Conservation (phyloP, 352 stramenopile genomes). For the Phytophthora pisi region DNA sequence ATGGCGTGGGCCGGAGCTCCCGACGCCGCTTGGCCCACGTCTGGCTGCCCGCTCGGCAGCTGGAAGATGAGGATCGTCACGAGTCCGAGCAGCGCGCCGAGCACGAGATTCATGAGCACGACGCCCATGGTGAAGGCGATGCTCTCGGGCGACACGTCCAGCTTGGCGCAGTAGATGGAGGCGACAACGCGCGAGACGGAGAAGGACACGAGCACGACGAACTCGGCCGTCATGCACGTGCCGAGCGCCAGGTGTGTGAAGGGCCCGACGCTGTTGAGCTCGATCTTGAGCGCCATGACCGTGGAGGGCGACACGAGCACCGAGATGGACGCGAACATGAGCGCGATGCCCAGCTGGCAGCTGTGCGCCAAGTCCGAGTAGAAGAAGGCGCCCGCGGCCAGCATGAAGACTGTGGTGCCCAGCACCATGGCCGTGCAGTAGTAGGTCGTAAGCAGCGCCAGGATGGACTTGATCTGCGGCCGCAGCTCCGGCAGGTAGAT, state of each 20-base stretch:
- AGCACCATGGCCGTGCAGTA: conserved; percentile 61
- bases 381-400: conserved; percentile 60
- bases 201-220: conserved; percentile 73
- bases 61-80: conserved; percentile 65
- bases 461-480: conserved; percentile 64
- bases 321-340: conserved; percentile 74
- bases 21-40: conserved; percentile 10
- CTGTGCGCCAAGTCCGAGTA: conserved; percentile 43
- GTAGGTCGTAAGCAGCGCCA: conserved; percentile 44
- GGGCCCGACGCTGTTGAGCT: conserved; percentile 64
- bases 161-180: conserved; percentile 62
- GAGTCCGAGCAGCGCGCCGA: conserved; percentile 51
- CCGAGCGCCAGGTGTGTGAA: conserved; percentile 75
- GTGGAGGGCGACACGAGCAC: conserved; percentile 70
- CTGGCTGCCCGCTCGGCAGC: conserved; percentile 42
- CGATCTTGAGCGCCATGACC: conserved; percentile 79
- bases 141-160: conserved; percentile 53
- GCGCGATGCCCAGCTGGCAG: conserved; percentile 62
- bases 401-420: conserved; percentile 47
- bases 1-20: neutral
- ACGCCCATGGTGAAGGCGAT: conserved; percentile 58
- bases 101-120: conserved; percentile 58
- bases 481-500: conserved; percentile 64
- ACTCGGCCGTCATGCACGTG: conserved; percentile 68
- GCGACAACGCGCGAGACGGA: conserved; percentile 65